phyloP scores from a whole-genome alignment of 306 rosid genomes.

The Vicia faba region DNA sequence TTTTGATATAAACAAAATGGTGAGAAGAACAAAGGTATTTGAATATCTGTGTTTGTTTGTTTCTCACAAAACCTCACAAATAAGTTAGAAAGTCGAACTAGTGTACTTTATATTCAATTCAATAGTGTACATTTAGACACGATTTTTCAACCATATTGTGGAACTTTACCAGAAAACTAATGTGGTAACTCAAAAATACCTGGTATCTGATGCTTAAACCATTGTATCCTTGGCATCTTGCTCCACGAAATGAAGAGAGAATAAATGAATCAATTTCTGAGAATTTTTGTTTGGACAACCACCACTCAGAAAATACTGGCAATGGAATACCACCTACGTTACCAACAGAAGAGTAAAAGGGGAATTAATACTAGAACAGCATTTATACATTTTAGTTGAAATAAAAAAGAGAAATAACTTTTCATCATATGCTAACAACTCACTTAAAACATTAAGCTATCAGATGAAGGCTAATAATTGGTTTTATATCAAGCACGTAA shows the following conservation, averaged over 20 bases:
- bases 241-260: slow-evolving; percentile 72
- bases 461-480: not conserved
- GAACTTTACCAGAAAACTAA: not conserved
- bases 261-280: slow-evolving; percentile 80
- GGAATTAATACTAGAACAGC: slow-evolving; percentile 14
- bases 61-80: slow-evolving; percentile 9
- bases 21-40: slow-evolving; percentile 1
- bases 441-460: not conserved
- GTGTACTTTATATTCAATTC: slow-evolving; percentile 25
- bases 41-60: slow-evolving; percentile 3
- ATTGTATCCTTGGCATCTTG: slow-evolving; percentile 67
- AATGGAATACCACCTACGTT: slow-evolving; percentile 82
- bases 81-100: slow-evolving; percentile 13
- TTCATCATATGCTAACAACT: not conserved
- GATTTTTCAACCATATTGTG: slow-evolving; percentile 23
- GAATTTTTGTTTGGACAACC: slow-evolving; percentile 82
- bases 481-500: too few species aligned
- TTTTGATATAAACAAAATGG: not conserved
- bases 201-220: slow-evolving; percentile 92
- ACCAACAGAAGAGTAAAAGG: slow-evolving; percentile 30
- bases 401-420: slow-evolving; percentile 15
- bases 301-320: slow-evolving; percentile 95
- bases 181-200: slow-evolving; percentile 52
- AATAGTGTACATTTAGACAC: slow-evolving; percentile 8
- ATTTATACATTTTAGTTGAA: slow-evolving; percentile 24